A percentile compares a stretch with the other conserved stretches of the same genome.
Conservation (phyloP, 2,329 filamentous ascomycete genomes). For the Podosphaera fusca region DNA sequence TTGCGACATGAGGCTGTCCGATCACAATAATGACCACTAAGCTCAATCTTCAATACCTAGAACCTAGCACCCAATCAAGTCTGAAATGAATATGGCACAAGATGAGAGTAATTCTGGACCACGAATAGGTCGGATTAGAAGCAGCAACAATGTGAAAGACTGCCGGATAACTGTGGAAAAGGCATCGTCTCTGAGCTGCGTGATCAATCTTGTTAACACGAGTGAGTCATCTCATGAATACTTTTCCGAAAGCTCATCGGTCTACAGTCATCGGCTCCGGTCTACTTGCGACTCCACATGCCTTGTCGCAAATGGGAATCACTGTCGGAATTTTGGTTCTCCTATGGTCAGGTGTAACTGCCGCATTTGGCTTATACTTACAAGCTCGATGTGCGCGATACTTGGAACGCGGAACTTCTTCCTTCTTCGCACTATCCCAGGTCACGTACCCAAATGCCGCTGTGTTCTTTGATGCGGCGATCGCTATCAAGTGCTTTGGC, state of each 20-base stretch:
- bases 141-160: no score
- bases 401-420: conserved; percentile 66
- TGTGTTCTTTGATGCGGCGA: conserved; percentile 84
- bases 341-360: conserved; percentile 70
- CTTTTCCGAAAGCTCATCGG: conserved; percentile 1
- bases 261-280: conserved; percentile 68
- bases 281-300: conserved; percentile 77
- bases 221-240: conserved; percentile 30
- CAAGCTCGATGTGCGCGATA: conserved; percentile 86
- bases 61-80: no score
- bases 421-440: conserved; percentile 92
- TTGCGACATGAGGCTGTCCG: no score
- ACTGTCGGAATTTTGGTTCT: conserved; percentile 64
- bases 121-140: no score
- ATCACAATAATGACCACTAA: no score
- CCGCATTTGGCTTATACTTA: conserved; percentile 83
- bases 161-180: background rate
- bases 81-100: no score
- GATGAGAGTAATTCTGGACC: no score
- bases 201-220: conserved; percentile 89
- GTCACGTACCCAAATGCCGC: conserved; percentile 92
- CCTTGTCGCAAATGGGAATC: conserved; percentile 89
- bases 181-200: conserved; percentile 73
- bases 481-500: conserved; percentile 94
- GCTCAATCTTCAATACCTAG: no score